Percentiles rank a stretch among this genome's conserved stretches.
phyloP scores from a whole-genome alignment of 441 rosid species.

The Lepidium campestre region DNA sequence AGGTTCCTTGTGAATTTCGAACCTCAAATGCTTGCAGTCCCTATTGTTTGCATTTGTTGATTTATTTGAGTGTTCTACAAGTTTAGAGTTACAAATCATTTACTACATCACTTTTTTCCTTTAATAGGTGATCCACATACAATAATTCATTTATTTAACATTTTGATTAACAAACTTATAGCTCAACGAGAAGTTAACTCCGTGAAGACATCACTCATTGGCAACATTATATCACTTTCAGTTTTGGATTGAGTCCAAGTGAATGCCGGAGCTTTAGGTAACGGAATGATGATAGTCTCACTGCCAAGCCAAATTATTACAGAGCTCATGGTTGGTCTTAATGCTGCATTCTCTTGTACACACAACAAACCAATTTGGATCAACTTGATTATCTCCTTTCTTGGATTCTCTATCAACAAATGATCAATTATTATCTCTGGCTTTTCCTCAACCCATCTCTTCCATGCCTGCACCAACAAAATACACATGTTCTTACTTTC shows the following conservation, averaged over 20 bases:
- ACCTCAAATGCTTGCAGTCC: too few species aligned
- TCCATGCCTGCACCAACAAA: neutral
- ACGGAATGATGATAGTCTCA: neutral
- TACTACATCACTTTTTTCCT: too few species aligned
- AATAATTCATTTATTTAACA: too few species aligned
- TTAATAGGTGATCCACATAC: too few species aligned
- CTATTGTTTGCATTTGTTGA: too few species aligned
- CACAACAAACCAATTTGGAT: neutral
- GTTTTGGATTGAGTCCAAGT: neutral
- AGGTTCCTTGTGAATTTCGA: too few species aligned
- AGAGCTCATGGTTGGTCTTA: neutral
- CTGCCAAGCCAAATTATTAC: neutral
- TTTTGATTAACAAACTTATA: neutral
- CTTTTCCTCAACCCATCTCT: neutral
- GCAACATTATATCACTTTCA: conserved; percentile 11
- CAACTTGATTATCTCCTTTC: neutral
- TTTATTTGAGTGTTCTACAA: too few species aligned
- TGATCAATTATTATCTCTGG: neutral
- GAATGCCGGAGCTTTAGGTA: conserved; percentile 5
- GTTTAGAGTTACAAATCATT: too few species aligned
- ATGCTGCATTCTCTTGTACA: neutral
- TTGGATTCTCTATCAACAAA: neutral
- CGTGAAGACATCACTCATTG: neutral
- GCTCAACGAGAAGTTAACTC: conserved; percentile 4
- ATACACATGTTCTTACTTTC: neutral